Base-by-base conservation (phyloP, 768 basidiomycete genomes). In the Pleurotus cornucopiae region DNA sequence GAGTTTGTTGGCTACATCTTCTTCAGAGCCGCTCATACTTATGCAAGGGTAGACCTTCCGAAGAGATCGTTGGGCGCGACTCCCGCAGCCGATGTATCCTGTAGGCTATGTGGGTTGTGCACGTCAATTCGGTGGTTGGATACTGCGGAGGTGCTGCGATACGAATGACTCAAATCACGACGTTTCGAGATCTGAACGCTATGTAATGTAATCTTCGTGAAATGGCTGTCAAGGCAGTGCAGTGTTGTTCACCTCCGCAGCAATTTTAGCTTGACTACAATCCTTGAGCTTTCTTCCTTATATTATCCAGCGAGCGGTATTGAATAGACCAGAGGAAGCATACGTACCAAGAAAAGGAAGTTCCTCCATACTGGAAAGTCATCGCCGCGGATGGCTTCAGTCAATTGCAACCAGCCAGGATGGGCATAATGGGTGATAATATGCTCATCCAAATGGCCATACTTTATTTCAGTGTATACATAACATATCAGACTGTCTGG, bases 61-160 rank as follows among this genome's bases (percentile, higher is more conserved):
- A 37, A 49, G 48, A n/a, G 23, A 13, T 40, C 39, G 14, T 34
- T 40, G 51, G 23, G 51, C 51, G 25, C 30, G 20, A 44, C 20
- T 44, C 41, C 51, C 51, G 51, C 51, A 53, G 51, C 23, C 41
- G 18, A 20, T 40, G 41, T 16, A 14, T 21, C 20, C 41, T 44
- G 51, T 53, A 23, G 51, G 51, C 51, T 53, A 53, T 53, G 51
- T 53, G 21, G 23, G 41, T 21, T 14, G n/a, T 40, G 30, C 30
- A 34, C 11, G 30, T 34, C 30, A 34, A 34, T 34, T 34, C 30
- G 30, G 30, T 34, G 30, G 30, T 34, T 11, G 30, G 30, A 34
- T 39, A 12, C 51, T 53, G 51, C 51, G 51, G 51, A 34, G 41
- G 14, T 53, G 51, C 51, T 53, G 51, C 51, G 51, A 53, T 39